phyloP scores from a whole-genome alignment of 1,139 yeast genomes.

The Kodamaea sp. region DNA sequence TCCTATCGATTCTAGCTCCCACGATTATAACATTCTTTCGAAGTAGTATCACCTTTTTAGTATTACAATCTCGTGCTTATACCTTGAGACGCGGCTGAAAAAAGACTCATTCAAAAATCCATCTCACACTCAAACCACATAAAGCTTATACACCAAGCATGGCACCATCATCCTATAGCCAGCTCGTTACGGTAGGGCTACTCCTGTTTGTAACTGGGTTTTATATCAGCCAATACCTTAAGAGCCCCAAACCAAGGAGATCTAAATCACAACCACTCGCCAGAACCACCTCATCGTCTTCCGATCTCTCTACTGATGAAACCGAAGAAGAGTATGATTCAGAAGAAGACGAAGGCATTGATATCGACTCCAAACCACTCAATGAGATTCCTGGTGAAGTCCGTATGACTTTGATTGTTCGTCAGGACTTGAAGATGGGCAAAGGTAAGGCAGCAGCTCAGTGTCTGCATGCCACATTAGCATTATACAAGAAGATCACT shows the following conservation, averaged over 20 bases:
- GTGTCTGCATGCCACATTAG: slow-evolving; percentile 96
- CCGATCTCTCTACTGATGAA: slow-evolving; percentile 6
- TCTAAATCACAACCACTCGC: too few species aligned
- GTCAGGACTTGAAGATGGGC: slow-evolving; percentile 89
- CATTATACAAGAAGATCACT: slow-evolving; percentile 74
- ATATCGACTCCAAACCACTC: slow-evolving; percentile 56
- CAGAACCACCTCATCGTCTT: slow-evolving; percentile 1
- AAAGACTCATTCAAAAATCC: too few species aligned
- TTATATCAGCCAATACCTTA: slow-evolving; percentile 18
- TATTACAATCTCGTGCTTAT: too few species aligned
- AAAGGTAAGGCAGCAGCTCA: slow-evolving; percentile 98
- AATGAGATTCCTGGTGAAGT: slow-evolving; percentile 76
- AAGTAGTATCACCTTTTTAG: too few species aligned
- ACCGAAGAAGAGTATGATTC: slow-evolving; percentile 31
- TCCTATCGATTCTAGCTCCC: too few species aligned
- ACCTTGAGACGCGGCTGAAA: too few species aligned
- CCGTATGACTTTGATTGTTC: slow-evolving; percentile 82
- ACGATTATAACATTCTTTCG: too few species aligned
- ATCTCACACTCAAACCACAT: too few species aligned
- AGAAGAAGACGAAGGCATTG: slow-evolving; percentile 46
- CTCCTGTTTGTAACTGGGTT: slow-evolving; percentile 29
- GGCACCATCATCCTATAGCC: slow-evolving; percentile 7
- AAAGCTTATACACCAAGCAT: background rate
- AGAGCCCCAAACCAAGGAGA: background rate
- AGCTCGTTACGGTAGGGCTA: slow-evolving; percentile 24